phyloP scores from a whole-genome alignment of 2,329 filamentous ascomycete genomes.

The Neofusicoccum cordaticola region DNA sequence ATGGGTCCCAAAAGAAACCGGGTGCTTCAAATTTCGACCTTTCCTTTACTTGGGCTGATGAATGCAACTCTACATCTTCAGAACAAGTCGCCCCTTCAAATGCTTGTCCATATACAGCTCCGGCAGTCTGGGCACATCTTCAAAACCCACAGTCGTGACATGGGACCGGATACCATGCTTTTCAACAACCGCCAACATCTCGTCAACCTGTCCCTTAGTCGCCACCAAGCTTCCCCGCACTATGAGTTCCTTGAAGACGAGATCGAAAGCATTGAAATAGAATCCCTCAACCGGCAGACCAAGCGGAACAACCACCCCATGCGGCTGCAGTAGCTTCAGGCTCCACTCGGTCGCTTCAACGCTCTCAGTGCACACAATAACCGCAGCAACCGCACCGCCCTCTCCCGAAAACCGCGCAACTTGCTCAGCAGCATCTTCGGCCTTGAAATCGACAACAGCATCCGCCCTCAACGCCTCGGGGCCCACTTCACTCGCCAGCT shows the following conservation, averaged over 20 bases:
- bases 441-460: too few relatives aligned
- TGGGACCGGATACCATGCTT: constrained; percentile 24
- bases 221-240: constrained; percentile 29
- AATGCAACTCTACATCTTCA: constrained; percentile 22
- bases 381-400: too few relatives aligned
- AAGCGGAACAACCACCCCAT: constrained; percentile 26
- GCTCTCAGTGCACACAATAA: too few relatives aligned
- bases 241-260: constrained; percentile 27
- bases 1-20: too few relatives aligned
- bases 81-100: constrained; percentile 27
- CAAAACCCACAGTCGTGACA: constrained; percentile 24
- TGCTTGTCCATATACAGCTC: constrained; percentile 23
- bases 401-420: too few relatives aligned
- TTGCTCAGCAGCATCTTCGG: too few relatives aligned
- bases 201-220: constrained; percentile 25
- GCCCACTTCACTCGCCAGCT: too few relatives aligned
- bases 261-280: constrained; percentile 27
- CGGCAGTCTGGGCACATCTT: constrained; percentile 24
- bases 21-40: too few relatives aligned
- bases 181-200: constrained; percentile 26
- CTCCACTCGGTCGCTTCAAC: constrained; percentile 5
- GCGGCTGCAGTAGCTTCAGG: constrained; percentile 24
- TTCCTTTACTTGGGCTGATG: too few relatives aligned
- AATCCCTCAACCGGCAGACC: constrained; percentile 27
- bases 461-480: too few relatives aligned